Percentiles rank a stretch among this genome's conserved stretches.
These are phyloP conservation scores for Xylariaceae sp. DNA, from an alignment of 2,329 filamentous ascomycete genomes.

Conservation along the genomic window DNA sequence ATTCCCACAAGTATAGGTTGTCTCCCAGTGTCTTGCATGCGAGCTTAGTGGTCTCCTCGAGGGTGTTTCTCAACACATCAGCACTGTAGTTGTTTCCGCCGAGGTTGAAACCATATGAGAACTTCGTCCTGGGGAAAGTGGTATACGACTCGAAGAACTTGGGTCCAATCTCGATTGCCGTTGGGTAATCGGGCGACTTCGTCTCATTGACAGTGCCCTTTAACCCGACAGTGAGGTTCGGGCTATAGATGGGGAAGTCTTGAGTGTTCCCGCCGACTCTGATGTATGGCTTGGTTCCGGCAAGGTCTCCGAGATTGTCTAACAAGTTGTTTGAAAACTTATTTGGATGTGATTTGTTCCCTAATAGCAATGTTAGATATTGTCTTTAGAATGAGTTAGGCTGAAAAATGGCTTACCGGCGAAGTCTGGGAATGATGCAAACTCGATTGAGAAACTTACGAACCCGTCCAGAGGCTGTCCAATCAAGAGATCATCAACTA, in stretches of 20 bases:
- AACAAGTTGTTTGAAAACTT: constrained; percentile 58
- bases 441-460: constrained; percentile 39
- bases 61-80: constrained; percentile 37
- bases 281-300: constrained; percentile 55
- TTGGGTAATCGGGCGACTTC: constrained; percentile 56
- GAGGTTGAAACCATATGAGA: constrained; percentile 60
- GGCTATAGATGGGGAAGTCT: constrained; percentile 59
- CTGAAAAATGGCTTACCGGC: constrained; percentile 18
- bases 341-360: constrained; percentile 48
- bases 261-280: constrained; percentile 66
- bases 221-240: constrained; percentile 44
- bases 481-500: constrained; percentile 12
- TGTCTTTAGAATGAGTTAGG: background rate
- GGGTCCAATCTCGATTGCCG: constrained; percentile 56
- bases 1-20: constrained; percentile 54
- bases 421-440: constrained; percentile 38
- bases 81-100: constrained; percentile 48
- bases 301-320: constrained; percentile 50
- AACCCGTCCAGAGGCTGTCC: constrained; percentile 37
- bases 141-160: constrained; percentile 60
- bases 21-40: constrained; percentile 53
- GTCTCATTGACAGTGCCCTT: constrained; percentile 49
- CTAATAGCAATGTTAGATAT: constrained; percentile 16
- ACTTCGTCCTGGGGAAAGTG: constrained; percentile 53
- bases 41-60: constrained; percentile 51